Base-by-base conservation (phyloP, 345 rosid genomes). In the Euphorbia tirucalli region DNA sequence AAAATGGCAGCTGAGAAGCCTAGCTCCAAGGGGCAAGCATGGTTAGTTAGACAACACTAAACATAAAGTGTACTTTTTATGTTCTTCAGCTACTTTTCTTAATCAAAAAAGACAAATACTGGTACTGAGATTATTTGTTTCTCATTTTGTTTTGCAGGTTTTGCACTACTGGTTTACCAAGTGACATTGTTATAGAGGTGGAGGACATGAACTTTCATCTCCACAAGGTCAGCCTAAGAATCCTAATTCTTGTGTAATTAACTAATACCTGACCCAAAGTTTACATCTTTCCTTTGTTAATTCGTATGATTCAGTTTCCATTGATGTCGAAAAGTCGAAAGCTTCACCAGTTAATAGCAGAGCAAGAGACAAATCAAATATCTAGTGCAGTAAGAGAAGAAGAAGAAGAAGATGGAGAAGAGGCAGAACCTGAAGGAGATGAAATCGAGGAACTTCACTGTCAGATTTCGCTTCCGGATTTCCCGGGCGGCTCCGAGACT, bases 131-230 rank as follows among this genome's bases (percentile, higher is more conserved):
- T 28, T 46, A 1, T 49, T 25, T 25, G 11, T 69, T 39, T 61
- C 4, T 35, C 4, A 35, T 7, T 21, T 31, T 13, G 60, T 70
- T 21, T 71, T 80, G 69, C 80, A 95, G 97, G 99, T 92, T 95
- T 71, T 95, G 97, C 75, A 86, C 97, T 10, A 86, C 92, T 73
- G 97, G 97, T 0, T 81, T 95, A 73, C 96, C 99, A 6, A 95
- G 96, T 66, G 97, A 95, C 84, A 84, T 95, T 79, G 85, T 88
- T 48, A 75, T 90, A 74, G 93, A 95, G 71, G 91, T 95, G 0
- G 93, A 85, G 10, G 97, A 90, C 65, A 95, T 95, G 97, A 80
- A 82, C 55, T 95, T 95, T 74, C 97, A 95, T 77, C 96, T 95
- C 73, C 99, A 92, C 69, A 95, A 95, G 96, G 99, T 88, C 59